A percentile compares a stretch with the other conserved stretches of the same genome.
phyloP scores from a whole-genome alignment of 495 filamentous ascomycete genomes.

The Penicillium pulvis region DNA sequence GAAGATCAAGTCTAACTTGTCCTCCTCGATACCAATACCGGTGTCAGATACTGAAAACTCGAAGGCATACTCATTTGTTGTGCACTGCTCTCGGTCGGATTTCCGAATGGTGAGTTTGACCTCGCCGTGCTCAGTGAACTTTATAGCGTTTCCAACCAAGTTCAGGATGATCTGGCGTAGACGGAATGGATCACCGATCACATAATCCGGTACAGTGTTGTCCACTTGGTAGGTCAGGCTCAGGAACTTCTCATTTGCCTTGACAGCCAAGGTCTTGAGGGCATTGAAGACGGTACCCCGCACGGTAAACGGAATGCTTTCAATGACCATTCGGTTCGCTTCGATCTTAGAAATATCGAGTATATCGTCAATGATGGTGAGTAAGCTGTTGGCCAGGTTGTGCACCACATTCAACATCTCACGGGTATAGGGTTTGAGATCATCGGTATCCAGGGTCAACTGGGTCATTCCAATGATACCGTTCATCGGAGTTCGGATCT shows the following conservation, averaged over 20 bases:
- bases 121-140: conserved; percentile 97
- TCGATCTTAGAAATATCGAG: conserved; percentile 99
- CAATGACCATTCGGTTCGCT: conserved; percentile 98
- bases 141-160: conserved; percentile 65
- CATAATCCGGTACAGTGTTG: conserved; percentile 91
- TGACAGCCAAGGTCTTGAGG: conserved; percentile 91
- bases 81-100: conserved; percentile 64
- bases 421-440: conserved; percentile 86
- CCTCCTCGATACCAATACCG: conserved; percentile 93
- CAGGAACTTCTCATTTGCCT: conserved; percentile 95
- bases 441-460: conserved; percentile 91
- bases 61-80: conserved; percentile 81
- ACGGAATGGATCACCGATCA: conserved; percentile 96
- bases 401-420: conserved; percentile 99
- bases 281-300: conserved; percentile 97
- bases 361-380: conserved; percentile 99
- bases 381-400: conserved; percentile 91
- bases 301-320: conserved; percentile 95
- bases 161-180: conserved; percentile 86
- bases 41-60: conserved; percentile 98
- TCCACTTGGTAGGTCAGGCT: conserved; percentile 94
- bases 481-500: conserved; percentile 95
- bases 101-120: conserved; percentile 92
- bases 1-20: conserved; percentile 97
- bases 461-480: conserved; percentile 94